Evolutionary conservation across 345 rosid species (phyloP), one percentile per base, ranked within the genome.

Genomic region (Citrus hindsii): DNA sequence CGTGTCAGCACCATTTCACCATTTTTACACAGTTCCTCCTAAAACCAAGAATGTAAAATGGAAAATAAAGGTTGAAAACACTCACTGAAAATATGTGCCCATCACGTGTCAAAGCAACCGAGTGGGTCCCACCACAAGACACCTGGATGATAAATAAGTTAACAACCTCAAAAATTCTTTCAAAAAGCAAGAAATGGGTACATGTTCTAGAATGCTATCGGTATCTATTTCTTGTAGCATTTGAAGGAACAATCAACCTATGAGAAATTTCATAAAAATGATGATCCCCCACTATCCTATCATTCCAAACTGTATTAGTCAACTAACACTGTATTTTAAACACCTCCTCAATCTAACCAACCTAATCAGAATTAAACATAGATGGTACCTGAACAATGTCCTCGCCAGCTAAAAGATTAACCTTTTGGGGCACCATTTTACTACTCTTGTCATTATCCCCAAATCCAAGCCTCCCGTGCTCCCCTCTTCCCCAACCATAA

Each of bases 401-500:
- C 83, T 96, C 93, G 69, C 94, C 98, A 76, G 89, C 88, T 84
- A 94, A 83, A 79, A 96, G 95, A 25, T 91, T 79, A 84, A 96
- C 98, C 86, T 84, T 92, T 86, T 96, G 99, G 9, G 99, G 98
- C 71, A 96, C 81, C 98, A 96, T 94, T 84, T 96, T 96, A 86
- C 98, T 94, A 88, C 97, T 96, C 81, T 96, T 96, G 85, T 96
- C 99, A 82, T 87, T 96, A 78, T 96, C 99, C 61, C 99, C 99
- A 79, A 96, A 90, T 53, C 99, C 99, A n/a, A 96, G 93, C 83
- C 99, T 89, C 42, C 99, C 99, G 35, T 96, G 99, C 79, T 94
- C 99, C 60, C 99, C 99, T 89, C 99, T 90, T 80, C 99, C 99
- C 99, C 99, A 96, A 42, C 94, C 95, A 84, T 88, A 94, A 51